Evolutionary conservation across 208 protist species (phyloP), one percentile per base, ranked within the genome.

Genomic region (Acanthamoeba triangularis): DNA sequence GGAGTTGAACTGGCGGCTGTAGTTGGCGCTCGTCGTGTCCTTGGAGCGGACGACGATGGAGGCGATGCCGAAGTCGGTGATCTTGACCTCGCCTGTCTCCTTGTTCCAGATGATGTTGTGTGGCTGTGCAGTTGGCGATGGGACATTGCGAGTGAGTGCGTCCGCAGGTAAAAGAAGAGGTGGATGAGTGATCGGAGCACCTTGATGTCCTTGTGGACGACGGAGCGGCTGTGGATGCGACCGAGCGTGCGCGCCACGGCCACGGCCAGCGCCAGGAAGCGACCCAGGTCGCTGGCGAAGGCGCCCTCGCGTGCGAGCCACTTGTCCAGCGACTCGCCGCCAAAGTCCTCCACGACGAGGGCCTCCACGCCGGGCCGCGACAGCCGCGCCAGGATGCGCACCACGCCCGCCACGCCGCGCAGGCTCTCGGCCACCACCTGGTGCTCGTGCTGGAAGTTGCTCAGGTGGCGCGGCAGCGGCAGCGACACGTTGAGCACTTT

Each of bases 201-300:
- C 85, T 92, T 92, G 85, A 92, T 92, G 85, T 92, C 85, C 85
- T 74, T 92, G 85, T 92, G 85, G 23, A 92, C 56, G 41, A 92
- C 41, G 13, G 59, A 74, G 18, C 41, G 85, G 25, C 59, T 52
- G 85, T 92, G 85, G 10, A 92, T 72, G 30, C 41, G 59, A 14
- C 85, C 63, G 20, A 92, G 63, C 7, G 85, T 72, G 33, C 35
- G 33, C 0, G 85, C 63, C 20, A 92, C n/a, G 37, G 37, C 11
- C 16, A 69, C 10, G 10, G 85, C 85, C 30, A 91, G 1, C 23
- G 1, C 14, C 35, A 91, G 1, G 56, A 91, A 69, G 6, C 54
- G 41, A 1, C 2, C 35, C 3, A 82, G 16, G 37, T 52, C 37
- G 6, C 0, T 13, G 6, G n/a, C 25, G 7, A 72, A 72, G n/a